Percentiles rank a stretch among this genome's conserved stretches.
Conservation (phyloP, 1,284 basidiomycete species). For the Boletellus deceptivus region DNA sequence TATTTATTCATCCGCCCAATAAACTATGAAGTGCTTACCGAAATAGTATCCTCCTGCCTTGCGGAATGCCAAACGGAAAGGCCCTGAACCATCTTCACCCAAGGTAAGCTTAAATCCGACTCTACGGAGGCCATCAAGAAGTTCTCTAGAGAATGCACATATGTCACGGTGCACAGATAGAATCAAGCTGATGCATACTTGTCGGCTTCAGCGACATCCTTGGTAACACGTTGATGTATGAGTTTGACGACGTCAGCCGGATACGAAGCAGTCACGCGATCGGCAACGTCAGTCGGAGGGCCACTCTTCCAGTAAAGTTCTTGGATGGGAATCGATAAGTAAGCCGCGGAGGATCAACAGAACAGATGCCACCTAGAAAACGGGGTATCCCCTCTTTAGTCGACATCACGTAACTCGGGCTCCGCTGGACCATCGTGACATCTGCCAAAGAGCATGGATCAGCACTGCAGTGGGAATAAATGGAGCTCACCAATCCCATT, state of each 20-base stretch:
- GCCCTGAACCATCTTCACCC: conserved; percentile 41
- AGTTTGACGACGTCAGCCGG: conserved; percentile 27
- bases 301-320: conserved; percentile 43
- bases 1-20: neutral
- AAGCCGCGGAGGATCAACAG: neutral
- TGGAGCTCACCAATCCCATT: conserved; percentile 10
- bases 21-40: conserved; percentile 21
- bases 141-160: conserved; percentile 25
- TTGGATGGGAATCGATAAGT: conserved; percentile 13
- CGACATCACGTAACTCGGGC: conserved; percentile 58
- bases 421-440: conserved; percentile 63
- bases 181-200: conserved; percentile 11
- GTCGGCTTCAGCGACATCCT: conserved; percentile 20
- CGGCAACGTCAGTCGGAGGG: conserved; percentile 40
- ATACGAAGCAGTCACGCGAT: conserved; percentile 38
- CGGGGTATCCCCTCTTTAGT: conserved; percentile 46
- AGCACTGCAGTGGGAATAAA: neutral
- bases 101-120: conserved; percentile 44
- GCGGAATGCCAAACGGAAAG: conserved; percentile 35
- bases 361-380: conserved; percentile 34
- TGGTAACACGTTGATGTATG: conserved; percentile 32
- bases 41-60: conserved; percentile 44
- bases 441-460: conserved; percentile 32
- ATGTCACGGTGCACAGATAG: conserved; percentile 3
- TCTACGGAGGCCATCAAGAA: conserved; percentile 39